Evolutionary conservation across 768 basidiomycete genomes (phyloP), one percentile per base, ranked within the genome.

Genomic region (Tulasnella calospora): DNA sequence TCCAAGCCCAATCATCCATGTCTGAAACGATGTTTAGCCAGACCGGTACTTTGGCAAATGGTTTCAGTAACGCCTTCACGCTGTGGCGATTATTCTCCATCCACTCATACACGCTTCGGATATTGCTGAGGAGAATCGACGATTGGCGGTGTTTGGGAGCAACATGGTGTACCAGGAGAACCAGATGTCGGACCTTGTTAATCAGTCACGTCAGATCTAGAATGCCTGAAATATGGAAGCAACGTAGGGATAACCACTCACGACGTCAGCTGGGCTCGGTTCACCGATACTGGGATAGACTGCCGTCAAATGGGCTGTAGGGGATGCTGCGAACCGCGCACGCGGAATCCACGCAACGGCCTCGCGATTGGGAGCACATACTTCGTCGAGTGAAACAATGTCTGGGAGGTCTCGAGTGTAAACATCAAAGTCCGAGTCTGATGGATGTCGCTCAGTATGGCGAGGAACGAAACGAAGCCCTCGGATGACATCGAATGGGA

Each of bases 321-420:
- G n/a, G 33, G 9, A 27, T n/a, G 9, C 46, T 27, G 13, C 12
- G 57, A 76, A 76, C 19, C 46, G 6, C 19, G 47, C 74, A 3
- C 74, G 74, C 74, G 55, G 74, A 36, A 47, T 76, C 74, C 74
- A 76, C 3, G n/a, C 72, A 27, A 73, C 72, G 2, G 72, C 9
- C 10, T 27, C 30, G n/a, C n/a, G 40, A 6, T 41, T 38, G 17
- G 40, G 27, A 6, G 38, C 23, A 10, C 38, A 38, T 21, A 73
- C 10, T 10, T 73, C 35, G n/a, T 73, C 40, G 35, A 41, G 72
- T n/a, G 72, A 73, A 27, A 46, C 72, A 3, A 73, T 10, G 36
- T 73, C 36, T 27, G 35, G 35, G 21, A 73, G 40, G 8, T 38
- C 30, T 23, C 38, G 72, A 73, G 72, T 38, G 21, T 35, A 73